These are phyloP conservation scores for Aspergillus piperis DNA, from an alignment of 2,329 filamentous ascomycete genomes.

Conservation along the genomic window DNA sequence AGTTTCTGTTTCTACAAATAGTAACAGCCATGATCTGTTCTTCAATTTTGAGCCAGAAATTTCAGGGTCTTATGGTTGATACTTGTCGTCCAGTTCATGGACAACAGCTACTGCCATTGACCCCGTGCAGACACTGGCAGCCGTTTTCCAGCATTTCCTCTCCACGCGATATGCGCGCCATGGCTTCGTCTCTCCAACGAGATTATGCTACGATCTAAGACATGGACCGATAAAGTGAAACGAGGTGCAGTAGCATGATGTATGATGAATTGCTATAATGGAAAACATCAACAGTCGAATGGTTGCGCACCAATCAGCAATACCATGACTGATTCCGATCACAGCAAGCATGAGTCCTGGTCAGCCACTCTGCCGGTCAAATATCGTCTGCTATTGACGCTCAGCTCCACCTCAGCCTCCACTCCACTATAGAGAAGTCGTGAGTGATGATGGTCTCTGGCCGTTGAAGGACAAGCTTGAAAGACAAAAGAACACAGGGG, in stretches of 20 bases:
- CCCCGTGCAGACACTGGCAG: not conserved
- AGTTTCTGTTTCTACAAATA: not conserved
- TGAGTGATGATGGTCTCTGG: not conserved
- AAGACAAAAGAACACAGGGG: not conserved
- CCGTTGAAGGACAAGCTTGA: not conserved
- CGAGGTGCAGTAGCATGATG: constrained; percentile 1
- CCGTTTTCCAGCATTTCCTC: not conserved
- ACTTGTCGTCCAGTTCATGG: not conserved
- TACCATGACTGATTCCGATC: too few species aligned
- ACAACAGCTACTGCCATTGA: not conserved
- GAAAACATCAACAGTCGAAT: not conserved
- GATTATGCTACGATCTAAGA: constrained; percentile 3
- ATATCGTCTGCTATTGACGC: not conserved
- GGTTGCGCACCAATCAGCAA: not conserved
- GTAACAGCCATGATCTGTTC: not conserved
- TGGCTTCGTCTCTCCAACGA: not conserved
- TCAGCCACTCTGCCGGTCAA: not conserved
- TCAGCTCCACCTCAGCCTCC: not conserved
- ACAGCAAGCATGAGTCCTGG: not conserved
- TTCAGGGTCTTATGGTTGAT: not conserved
- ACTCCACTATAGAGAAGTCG: not conserved
- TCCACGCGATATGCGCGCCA: not conserved
- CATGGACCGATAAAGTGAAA: not conserved
- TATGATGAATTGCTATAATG: not conserved
- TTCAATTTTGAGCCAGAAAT: not conserved